phyloP scores from a whole-genome alignment of 2,329 filamentous ascomycete genomes.

The Immersiporthe knoxdaviesiana region DNA sequence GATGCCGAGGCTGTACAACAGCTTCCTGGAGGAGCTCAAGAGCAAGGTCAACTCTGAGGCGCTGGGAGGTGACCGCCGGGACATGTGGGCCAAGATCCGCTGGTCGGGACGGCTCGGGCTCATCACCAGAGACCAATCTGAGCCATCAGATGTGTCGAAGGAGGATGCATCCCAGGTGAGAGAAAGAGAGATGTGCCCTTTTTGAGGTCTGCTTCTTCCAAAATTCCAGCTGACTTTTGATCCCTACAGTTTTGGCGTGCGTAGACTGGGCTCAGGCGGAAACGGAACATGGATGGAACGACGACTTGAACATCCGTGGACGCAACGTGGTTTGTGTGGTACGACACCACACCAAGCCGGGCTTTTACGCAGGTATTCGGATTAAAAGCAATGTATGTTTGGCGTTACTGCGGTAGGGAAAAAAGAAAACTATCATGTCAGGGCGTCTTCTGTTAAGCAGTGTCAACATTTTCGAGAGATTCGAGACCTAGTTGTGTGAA shows the following conservation, averaged over 20 bases:
- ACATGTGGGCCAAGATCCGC: slow-evolving; percentile 80
- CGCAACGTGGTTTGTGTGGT: neutral
- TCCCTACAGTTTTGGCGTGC: slow-evolving; percentile 12
- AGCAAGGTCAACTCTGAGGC: slow-evolving; percentile 68
- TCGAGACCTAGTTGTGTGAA: neutral
- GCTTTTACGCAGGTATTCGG: neutral
- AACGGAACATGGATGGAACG: neutral
- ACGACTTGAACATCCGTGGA: neutral
- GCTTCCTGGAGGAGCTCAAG: slow-evolving; percentile 73
- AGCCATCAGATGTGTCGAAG: slow-evolving; percentile 67
- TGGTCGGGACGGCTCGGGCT: slow-evolving; percentile 67
- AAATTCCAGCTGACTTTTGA: neutral
- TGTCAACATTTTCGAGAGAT: neutral
- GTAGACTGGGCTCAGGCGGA: neutral
- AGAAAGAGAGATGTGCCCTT: too few species aligned
- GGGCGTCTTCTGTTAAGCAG: neutral
- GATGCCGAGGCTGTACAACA: slow-evolving; percentile 76
- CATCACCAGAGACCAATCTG: slow-evolving; percentile 66
- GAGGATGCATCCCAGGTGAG: slow-evolving; percentile 70
- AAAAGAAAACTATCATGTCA: neutral
- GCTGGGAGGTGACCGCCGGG: slow-evolving; percentile 74
- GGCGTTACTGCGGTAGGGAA: neutral
- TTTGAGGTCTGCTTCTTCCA: neutral
- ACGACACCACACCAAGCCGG: neutral
- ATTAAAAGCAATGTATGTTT: neutral